These are phyloP conservation scores for Linderniella brevidens DNA, from an alignment of 257 asterid species.

Conservation along the genomic window DNA sequence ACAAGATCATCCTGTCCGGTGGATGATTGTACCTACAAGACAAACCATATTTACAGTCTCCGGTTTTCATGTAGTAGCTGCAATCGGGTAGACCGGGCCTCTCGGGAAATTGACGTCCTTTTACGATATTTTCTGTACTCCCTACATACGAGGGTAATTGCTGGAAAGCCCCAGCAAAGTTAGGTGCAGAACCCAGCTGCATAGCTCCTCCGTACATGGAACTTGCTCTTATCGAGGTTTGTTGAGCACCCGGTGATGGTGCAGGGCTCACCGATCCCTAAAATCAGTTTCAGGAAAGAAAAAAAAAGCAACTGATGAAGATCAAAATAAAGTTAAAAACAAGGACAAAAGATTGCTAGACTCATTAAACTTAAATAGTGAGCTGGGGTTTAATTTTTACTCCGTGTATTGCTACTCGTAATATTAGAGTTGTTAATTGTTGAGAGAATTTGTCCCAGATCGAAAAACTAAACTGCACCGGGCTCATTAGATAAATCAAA, in stretches of 20 bases:
- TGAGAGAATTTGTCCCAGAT: no score
- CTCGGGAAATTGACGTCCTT: constrained; percentile 51
- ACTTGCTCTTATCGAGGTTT: constrained; percentile 26
- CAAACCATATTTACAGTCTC: constrained; percentile 75
- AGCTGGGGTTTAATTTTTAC: no score
- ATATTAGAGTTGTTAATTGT: no score
- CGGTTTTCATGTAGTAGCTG: constrained; percentile 69
- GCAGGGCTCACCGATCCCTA: constrained; percentile 56
- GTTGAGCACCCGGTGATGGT: constrained; percentile 51
- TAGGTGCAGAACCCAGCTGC: constrained; percentile 36
- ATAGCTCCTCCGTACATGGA: constrained; percentile 45
- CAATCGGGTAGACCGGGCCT: constrained; percentile 71
- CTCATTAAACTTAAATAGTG: no score
- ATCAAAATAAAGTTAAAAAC: no score
- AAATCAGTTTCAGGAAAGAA: no score
- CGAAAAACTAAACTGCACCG: no score
- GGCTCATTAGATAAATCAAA: no score
- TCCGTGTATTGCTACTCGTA: no score
- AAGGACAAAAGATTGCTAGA: neutral
- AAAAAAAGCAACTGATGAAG: no score
- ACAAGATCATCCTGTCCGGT: constrained; percentile 32
- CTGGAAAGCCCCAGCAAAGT: constrained; percentile 34
- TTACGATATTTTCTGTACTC: constrained; percentile 20
- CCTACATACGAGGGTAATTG: constrained; percentile 31
- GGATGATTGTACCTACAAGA: constrained; percentile 83